These are phyloP conservation scores for Keithomyces neogunnii DNA, from an alignment of 2,329 filamentous ascomycete species.

Conservation along the genomic window DNA sequence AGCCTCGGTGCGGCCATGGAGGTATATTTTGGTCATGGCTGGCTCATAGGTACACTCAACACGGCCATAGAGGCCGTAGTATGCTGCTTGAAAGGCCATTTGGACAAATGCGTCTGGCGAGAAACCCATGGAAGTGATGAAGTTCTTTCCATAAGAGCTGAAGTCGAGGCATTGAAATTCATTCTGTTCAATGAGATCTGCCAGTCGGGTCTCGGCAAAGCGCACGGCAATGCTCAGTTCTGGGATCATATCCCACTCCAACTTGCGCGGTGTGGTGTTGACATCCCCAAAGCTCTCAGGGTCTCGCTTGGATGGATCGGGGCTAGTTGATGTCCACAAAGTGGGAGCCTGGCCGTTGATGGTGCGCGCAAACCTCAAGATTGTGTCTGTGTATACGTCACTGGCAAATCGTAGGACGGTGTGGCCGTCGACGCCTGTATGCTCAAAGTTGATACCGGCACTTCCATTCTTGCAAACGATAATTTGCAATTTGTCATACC, in stretches of 20 bases:
- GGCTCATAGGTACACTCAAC: conserved; percentile 96
- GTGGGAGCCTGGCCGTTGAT: conserved; percentile 92
- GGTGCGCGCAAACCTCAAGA: conserved; percentile 85
- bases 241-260: conserved; percentile 95
- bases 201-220: conserved; percentile 89
- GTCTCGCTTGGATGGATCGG: conserved; percentile 86
- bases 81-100: conserved; percentile 97
- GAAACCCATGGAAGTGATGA: conserved; percentile 94
- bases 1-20: conserved; percentile 91
- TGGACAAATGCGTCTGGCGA: conserved; percentile 96
- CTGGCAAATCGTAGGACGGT: conserved; percentile 94
- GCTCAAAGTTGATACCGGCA: conserved; percentile 98
- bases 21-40: conserved; percentile 92
- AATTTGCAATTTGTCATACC: conserved; percentile 99
- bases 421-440: conserved; percentile 95
- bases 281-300: conserved; percentile 89
- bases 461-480: conserved; percentile 99
- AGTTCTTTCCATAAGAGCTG: conserved; percentile 84
- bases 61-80: conserved; percentile 91
- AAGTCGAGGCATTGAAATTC: conserved; percentile 94
- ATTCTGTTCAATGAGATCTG: conserved; percentile 92
- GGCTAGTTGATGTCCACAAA: conserved; percentile 83
- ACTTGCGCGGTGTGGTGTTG: conserved; percentile 85
- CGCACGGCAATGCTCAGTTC: conserved; percentile 85
- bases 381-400: conserved; percentile 95